Percentiles rank a stretch among this genome's conserved stretches.
These are phyloP conservation scores for Ustanciosporium gigantosporum DNA, from an alignment of 1,284 basidiomycete species.

Conservation along the genomic window DNA sequence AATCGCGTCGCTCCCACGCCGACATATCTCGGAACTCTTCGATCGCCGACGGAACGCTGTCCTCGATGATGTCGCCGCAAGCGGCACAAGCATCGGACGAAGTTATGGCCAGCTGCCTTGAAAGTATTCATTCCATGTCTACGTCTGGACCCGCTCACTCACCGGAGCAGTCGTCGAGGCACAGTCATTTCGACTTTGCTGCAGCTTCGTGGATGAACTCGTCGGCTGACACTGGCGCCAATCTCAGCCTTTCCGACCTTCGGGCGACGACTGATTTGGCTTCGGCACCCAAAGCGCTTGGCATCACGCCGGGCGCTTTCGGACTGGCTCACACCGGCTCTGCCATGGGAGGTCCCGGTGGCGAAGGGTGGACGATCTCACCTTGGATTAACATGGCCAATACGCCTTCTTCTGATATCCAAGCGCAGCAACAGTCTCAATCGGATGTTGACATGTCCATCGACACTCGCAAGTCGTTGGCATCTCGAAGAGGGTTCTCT, in stretches of 20 bases:
- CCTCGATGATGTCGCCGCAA: no score
- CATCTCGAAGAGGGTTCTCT: constrained; percentile 33
- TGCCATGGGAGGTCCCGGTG: constrained; percentile 5
- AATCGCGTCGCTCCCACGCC: no score
- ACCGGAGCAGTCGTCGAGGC: no score
- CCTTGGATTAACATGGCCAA: constrained; percentile 29
- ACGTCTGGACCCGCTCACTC: no score
- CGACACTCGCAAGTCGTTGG: constrained; percentile 11
- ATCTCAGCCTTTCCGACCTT: constrained; percentile 21
- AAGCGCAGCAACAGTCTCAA: neutral
- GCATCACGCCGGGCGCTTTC: constrained; percentile 23
- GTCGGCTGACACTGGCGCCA: constrained; percentile 1
- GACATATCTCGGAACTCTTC: no score
- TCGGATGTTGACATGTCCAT: neutral
- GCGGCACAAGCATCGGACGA: no score
- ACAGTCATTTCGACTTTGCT: no score
- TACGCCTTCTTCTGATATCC: constrained; percentile 12
- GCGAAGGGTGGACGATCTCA: constrained; percentile 42
- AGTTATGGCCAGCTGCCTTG: constrained; percentile 29
- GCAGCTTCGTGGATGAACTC: constrained; percentile 20
- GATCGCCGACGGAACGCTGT: no score
- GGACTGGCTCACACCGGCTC: constrained; percentile 10
- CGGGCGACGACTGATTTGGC: constrained; percentile 13
- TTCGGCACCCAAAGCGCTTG: constrained; percentile 14
- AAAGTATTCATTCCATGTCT: constrained; percentile 31